phyloP scores from a whole-genome alignment of 2,329 filamentous ascomycete species.

The Drechslera avenae region DNA sequence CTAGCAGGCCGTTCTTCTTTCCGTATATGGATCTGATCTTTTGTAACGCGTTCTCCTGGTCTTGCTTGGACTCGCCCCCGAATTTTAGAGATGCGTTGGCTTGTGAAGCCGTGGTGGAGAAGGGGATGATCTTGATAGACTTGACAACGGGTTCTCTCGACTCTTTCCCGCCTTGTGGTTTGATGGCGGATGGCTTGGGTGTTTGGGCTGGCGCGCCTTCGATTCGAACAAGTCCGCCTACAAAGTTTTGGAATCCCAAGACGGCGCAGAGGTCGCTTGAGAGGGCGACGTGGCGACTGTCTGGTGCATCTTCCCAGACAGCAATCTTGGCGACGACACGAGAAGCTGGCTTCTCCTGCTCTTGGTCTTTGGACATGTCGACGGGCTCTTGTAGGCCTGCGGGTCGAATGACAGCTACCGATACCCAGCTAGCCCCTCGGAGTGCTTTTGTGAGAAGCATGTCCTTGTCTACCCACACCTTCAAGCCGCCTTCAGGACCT shows the following conservation, averaged over 20 bases:
- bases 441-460: constrained; percentile 73
- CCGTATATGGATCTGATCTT: constrained; percentile 75
- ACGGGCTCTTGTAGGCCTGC: constrained; percentile 73
- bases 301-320: constrained; percentile 85
- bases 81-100: constrained; percentile 75
- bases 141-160: constrained; percentile 59
- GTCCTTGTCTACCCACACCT: constrained; percentile 85
- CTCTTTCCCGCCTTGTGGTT: constrained; percentile 42
- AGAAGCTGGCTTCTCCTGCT: constrained; percentile 62
- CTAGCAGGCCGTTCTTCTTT: constrained; percentile 68
- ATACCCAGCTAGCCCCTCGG: constrained; percentile 75
- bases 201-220: constrained; percentile 78
- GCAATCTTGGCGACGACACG: constrained; percentile 78
- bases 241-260: constrained; percentile 72
- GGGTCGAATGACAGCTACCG: constrained; percentile 85
- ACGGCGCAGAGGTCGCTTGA: constrained; percentile 77
- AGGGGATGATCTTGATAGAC: constrained; percentile 80
- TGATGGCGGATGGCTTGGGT: constrained; percentile 62
- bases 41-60: constrained; percentile 76
- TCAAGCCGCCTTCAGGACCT: constrained; percentile 63
- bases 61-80: constrained; percentile 82
- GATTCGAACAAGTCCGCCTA: constrained; percentile 85
- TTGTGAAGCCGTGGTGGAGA: constrained; percentile 63
- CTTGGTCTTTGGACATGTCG: constrained; percentile 72
- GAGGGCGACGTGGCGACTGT: constrained; percentile 77